Percentiles rank a stretch among this genome's conserved stretches.
Conservation (phyloP, 2,329 filamentous ascomycete species). For the Aureobasidium melanogenum region DNA sequence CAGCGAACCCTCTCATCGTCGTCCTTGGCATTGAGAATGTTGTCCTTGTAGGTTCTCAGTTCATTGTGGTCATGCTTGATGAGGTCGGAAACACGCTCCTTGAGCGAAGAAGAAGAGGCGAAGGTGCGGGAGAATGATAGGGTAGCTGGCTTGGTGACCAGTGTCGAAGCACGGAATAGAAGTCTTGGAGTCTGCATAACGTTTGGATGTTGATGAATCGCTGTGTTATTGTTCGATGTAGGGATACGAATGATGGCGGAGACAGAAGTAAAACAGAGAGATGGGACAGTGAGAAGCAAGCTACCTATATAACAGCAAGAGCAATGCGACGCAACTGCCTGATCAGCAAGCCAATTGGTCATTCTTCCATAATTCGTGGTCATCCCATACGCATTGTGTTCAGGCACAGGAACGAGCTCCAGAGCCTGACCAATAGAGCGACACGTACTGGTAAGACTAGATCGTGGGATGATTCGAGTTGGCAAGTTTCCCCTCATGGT, state of each 20-base stretch:
- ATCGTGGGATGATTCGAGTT: background rate
- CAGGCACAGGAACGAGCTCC: background rate
- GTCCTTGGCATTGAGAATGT: constrained; percentile 34
- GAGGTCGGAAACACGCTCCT: constrained; percentile 22
- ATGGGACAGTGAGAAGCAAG: background rate
- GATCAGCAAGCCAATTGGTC: background rate
- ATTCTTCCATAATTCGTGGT: background rate
- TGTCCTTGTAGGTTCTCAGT: constrained; percentile 34
- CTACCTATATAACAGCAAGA: background rate
- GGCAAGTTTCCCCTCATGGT: background rate
- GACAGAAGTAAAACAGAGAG: background rate
- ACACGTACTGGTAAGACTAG: background rate
- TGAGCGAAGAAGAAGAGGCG: background rate
- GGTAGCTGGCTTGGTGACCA: background rate
- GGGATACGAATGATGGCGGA: background rate
- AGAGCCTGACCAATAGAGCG: background rate
- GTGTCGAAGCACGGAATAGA: background rate
- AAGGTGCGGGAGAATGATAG: background rate
- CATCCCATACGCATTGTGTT: background rate
- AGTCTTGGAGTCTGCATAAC: constrained; percentile 3
- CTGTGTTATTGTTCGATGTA: background rate
- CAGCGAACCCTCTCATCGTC: constrained; percentile 35
- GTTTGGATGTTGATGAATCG: background rate
- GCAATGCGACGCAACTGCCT: background rate
- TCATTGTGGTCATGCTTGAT: constrained; percentile 35